These are phyloP conservation scores for Remersonia thermophila DNA, from an alignment of 2,329 filamentous ascomycete species.

Conservation along the genomic window DNA sequence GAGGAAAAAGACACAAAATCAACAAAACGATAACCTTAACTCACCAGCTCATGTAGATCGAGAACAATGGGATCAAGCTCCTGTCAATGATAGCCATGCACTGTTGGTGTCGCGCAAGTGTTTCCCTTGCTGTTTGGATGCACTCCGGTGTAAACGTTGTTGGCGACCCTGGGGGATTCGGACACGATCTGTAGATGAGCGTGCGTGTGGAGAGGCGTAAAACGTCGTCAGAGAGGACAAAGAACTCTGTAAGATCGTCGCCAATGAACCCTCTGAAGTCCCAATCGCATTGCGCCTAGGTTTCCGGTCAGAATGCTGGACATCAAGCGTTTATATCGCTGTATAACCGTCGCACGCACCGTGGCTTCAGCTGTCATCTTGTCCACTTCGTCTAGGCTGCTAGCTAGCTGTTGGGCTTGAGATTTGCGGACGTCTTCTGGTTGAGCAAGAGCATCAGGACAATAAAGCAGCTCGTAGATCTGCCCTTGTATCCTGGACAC, in stretches of 20 bases:
- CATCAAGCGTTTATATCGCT: not conserved
- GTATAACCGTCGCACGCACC: slow-evolving; percentile 2
- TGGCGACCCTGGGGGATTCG: slow-evolving; percentile 30
- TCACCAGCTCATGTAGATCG: slow-evolving; percentile 41
- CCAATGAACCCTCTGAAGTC: not conserved
- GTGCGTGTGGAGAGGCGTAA: slow-evolving; percentile 24
- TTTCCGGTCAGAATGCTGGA: not conserved
- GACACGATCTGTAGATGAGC: slow-evolving; percentile 38
- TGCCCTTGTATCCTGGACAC: slow-evolving; percentile 44
- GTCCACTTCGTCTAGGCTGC: slow-evolving; percentile 6
- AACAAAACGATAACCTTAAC: slow-evolving; percentile 7
- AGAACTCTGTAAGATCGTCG: slow-evolving; percentile 7
- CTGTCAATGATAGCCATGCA: slow-evolving; percentile 31
- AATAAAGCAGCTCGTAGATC: slow-evolving; percentile 45
- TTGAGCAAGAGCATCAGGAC: slow-evolving; percentile 30
- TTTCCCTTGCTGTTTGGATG: slow-evolving; percentile 34
- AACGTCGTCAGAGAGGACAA: slow-evolving; percentile 10
- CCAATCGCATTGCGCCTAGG: slow-evolving; percentile 1
- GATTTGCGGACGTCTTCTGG: slow-evolving; percentile 27
- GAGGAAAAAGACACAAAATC: not conserved
- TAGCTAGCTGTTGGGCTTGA: slow-evolving; percentile 20
- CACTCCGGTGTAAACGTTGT: slow-evolving; percentile 36
- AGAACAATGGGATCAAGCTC: slow-evolving; percentile 28
- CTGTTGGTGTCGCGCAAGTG: slow-evolving; percentile 31
- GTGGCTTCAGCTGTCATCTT: not conserved